Evolutionary conservation across 108 stramenopile genomes (phyloP).

Genomic region (Craspedostauros australis): DNA sequence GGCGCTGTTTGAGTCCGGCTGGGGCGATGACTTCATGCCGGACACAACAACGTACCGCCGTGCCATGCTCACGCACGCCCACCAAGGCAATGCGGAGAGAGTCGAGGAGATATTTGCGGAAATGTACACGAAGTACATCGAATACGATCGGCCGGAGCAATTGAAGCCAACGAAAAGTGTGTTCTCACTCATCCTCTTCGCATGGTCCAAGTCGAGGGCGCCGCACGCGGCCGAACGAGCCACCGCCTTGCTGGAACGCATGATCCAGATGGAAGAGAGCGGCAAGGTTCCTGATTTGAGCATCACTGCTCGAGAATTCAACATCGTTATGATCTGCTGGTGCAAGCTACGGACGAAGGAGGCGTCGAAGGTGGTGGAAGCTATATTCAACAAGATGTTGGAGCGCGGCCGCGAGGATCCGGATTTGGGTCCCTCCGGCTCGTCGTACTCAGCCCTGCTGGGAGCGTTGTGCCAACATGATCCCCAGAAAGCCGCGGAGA

Average conservation of each 20-base stretch:
- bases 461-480: constrained; percentile 10
- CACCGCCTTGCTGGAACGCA: constrained; percentile 11
- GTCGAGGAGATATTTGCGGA: constrained; percentile 26
- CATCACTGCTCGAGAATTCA: constrained; percentile 17
- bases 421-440: constrained; percentile 10
- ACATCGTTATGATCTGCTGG: constrained; percentile 32
- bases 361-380: constrained; percentile 15
- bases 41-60: constrained; percentile 14
- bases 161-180: constrained; percentile 11
- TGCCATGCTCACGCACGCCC: constrained; percentile 26
- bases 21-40: constrained; percentile 26
- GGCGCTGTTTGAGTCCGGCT: constrained; percentile 13
- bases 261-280: constrained; percentile 18
- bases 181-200: constrained; percentile 33
- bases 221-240: constrained; percentile 28
- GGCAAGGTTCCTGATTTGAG: constrained; percentile 16
- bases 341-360: constrained; percentile 13
- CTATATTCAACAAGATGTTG: constrained; percentile 19
- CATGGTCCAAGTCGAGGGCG: constrained; percentile 32
- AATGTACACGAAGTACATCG: constrained; percentile 22
- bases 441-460: constrained; percentile 21
- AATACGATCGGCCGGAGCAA: constrained; percentile 4
- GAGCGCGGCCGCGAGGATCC: constrained; percentile 5
- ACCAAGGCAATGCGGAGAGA: constrained; percentile 25
- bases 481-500: constrained; percentile 17